Conservation (phyloP, 441 rosid species). For the Syzygium malaccense region DNA sequence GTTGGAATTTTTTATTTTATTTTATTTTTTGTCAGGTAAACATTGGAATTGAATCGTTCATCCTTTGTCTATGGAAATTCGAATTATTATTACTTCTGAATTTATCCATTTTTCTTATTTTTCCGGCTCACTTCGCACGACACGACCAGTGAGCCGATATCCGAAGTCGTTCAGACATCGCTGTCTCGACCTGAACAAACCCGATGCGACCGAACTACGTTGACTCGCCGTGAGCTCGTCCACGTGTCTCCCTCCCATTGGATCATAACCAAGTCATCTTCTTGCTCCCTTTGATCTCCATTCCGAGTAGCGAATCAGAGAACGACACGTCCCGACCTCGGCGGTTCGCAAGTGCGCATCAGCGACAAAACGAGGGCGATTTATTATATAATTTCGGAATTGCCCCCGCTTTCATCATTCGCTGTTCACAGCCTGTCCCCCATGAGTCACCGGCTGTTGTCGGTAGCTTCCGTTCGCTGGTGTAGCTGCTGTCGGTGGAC, state of each 20-base stretch:
- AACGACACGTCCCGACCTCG: neutral
- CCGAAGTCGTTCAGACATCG: neutral
- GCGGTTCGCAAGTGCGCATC: neutral
- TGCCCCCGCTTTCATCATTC: neutral
- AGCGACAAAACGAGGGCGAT: neutral
- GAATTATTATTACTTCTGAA: neutral
- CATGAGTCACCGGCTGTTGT: constrained; percentile 15
- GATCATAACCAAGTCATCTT: fast-evolving
- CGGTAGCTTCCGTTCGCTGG: constrained; percentile 14
- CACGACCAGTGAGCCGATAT: neutral
- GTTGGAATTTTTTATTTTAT: neutral
- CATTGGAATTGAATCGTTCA: neutral
- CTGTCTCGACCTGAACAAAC: neutral
- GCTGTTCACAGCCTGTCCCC: constrained; percentile 20
- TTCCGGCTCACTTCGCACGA: neutral
- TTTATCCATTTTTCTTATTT: neutral
- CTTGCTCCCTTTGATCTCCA: no score
- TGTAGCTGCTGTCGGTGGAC: constrained; percentile 37
- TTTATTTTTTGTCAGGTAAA: no score
- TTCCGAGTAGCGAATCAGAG: neutral
- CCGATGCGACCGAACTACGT: neutral
- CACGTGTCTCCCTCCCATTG: neutral
- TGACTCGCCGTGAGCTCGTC: neutral
- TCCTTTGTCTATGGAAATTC: fast-evolving
- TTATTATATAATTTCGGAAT: neutral